Evolutionary conservation across 1,284 basidiomycete species (phyloP), one percentile per base, ranked within the genome.

Genomic region (Fomitopsis schrenkii): DNA sequence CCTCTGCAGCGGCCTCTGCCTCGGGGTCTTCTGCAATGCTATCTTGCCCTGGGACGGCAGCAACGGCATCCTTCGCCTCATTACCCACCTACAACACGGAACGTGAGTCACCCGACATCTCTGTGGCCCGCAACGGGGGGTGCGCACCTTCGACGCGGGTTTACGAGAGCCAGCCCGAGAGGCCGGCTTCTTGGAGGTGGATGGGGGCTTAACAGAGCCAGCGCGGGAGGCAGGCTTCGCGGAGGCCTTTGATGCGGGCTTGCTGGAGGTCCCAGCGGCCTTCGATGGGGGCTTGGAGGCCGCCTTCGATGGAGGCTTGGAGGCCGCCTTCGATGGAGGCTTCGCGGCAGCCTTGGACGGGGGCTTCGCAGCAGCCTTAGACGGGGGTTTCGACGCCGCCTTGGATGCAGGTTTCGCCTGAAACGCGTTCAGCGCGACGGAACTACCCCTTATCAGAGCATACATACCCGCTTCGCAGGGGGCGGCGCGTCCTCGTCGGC

Each of bases 11-110:
- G 30, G 67, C 73, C 65, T 75, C 75, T 3, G 65, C 73, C 61
- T 75, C 75, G 4, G 74, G 70, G 55, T 76, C 75, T 61, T 76
- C 75, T 41, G 70, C 69, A 55, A 76, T 76, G 9, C 72, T 72
- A 61, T 73, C 73, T 10, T 66, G 70, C 2, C 57, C 68, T 22
- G 67, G 52, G 36, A 63, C 67, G 15, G 68, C 42, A 8, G 53
- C 62, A 22, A 66, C 62, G 38, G 65, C 67, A 22, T 64, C 67
- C 50, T 72, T 71, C 53, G 70, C 68, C 59, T 66, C 69, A 22
- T 61, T 68, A 35, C 65, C 65, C 41, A 60, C 65, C 67, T 67
- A 42, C 10, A 41, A 44, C 46, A 30, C 9, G 42, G 28, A 10
- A 45, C 8, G 53, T 50, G 46, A 59, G 62, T 63, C 62, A 15